Conservation (phyloP, 805 yeast genomes). For the Candida insectalens region DNA sequence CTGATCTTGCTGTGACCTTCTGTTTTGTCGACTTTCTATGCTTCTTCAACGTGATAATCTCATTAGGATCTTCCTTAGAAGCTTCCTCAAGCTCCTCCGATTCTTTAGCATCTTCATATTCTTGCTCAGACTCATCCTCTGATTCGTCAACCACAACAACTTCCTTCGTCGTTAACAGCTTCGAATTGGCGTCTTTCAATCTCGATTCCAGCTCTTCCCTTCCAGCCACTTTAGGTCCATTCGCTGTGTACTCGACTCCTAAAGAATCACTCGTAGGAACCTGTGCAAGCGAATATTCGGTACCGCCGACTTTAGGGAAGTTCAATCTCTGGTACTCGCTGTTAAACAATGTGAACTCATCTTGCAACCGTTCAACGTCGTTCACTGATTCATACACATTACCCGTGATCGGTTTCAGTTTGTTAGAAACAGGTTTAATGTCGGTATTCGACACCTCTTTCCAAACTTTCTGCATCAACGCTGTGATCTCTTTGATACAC, state of each 20-base stretch:
- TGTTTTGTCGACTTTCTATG: constrained; percentile 8
- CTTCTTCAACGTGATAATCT: constrained; percentile 23
- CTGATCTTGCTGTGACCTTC: constrained; percentile 11
- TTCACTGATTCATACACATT: constrained; percentile 13
- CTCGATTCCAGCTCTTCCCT: not conserved
- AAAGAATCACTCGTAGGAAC: too few relatives aligned
- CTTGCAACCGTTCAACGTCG: constrained; percentile 16
- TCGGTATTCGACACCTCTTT: constrained; percentile 27
- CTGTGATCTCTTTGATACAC: constrained; percentile 48
- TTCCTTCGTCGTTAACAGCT: constrained; percentile 1
- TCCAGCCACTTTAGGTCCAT: not conserved
- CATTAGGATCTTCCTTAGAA: constrained; percentile 16
- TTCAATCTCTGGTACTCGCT: constrained; percentile 5
- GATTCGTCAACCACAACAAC: not conserved
- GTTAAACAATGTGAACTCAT: constrained; percentile 11
- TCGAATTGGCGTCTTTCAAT: not conserved
- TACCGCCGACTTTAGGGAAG: too few relatives aligned
- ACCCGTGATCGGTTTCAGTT: constrained; percentile 10
- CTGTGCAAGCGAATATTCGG: too few relatives aligned
- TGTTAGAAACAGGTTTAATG: constrained; percentile 25
- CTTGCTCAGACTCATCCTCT: constrained; percentile 1
- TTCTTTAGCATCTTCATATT: constrained; percentile 12
- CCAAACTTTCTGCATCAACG: constrained; percentile 38
- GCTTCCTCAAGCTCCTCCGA: constrained; percentile 15
- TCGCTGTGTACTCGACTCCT: not conserved